Base-by-base conservation (phyloP, 1,284 basidiomycete species). In the Vanrija sp. region DNA sequence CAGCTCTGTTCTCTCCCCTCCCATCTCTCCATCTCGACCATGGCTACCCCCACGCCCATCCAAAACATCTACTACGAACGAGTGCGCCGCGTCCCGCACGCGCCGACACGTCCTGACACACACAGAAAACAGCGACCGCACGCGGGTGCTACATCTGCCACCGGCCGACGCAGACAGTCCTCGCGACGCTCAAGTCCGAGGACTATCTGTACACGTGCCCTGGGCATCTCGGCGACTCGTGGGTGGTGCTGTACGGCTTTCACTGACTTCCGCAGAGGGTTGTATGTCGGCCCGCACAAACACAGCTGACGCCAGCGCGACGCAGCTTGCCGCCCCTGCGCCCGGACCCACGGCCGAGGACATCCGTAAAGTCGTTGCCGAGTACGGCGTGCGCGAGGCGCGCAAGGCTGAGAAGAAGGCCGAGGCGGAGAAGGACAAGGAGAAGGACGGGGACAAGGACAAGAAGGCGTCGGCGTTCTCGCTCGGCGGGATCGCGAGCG, bases 21-120 rank as follows among this genome's bases (percentile, higher is more conserved):
- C n/a, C 45, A 10, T 14, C 42, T 23, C 14, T n/a, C 18, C 51
- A 15, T 7, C 26, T 18, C 29, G 7, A 25, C n/a, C 39, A 55
- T 55, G 56, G 43, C 52, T 1, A 29, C 46, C 1, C 42, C 55
- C 2, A 29, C 46, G 3, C 42, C 55, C 3, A 52, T 74, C 6
- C 68, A 69, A 58, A 77, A 77, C 57, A 52, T 76, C 38, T 77
- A 77, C 65, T 77, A 77, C 42, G 68, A 74, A 48, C 64, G 75
- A 10, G 73, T 71, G 28, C 28, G 28, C 28, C 7, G 7, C 28
- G 28, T 28, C 7, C 3, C 7, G 1, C 7, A 10, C 28, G 28
- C 61, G 1, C 9, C 8, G 15, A 6, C 29, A 34, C 34, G 7
- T 12, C 25, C 8, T 16, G n/a, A 3, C 18, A 23, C 57, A 52